Evolutionary conservation across 495 filamentous ascomycete species (phyloP).

Genomic region (Aspergillus asperescens): DNA sequence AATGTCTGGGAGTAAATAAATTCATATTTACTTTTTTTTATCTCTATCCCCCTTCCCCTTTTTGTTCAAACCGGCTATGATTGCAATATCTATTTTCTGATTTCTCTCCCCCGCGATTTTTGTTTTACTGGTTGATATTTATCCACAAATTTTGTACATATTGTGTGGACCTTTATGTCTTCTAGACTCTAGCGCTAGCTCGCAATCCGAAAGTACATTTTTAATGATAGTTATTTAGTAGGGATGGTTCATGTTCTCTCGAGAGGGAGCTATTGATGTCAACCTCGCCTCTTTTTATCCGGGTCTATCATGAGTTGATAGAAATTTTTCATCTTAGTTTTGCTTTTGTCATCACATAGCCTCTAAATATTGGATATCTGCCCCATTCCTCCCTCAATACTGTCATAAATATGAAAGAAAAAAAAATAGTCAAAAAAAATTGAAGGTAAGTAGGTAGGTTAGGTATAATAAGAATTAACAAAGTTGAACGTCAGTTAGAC

Average conservation of each 20-base stretch:
- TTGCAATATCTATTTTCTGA: neutral
- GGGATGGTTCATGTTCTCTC: neutral
- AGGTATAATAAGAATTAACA: too few relatives aligned
- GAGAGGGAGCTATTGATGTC: too few relatives aligned
- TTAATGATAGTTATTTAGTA: slow-evolving; percentile 2
- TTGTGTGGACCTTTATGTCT: slow-evolving; percentile 7
- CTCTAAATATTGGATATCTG: too few relatives aligned
- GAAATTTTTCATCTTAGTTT: neutral
- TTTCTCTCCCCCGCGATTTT: neutral
- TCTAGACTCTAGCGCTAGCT: slow-evolving; percentile 13
- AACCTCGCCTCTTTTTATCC: neutral
- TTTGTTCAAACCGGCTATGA: slow-evolving; percentile 1
- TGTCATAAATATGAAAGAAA: too few relatives aligned
- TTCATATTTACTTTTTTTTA: neutral
- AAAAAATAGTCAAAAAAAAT: neutral
- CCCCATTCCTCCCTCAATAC: too few relatives aligned
- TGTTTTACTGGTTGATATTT: neutral
- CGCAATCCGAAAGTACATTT: slow-evolving; percentile 5
- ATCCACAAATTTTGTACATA: slow-evolving; percentile 1
- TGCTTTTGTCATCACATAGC: neutral
- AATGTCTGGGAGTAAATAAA: slow-evolving; percentile 76
- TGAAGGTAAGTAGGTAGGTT: too few relatives aligned
- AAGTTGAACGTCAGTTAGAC: too few relatives aligned
- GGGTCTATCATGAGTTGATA: neutral
- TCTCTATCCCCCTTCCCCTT: too few relatives aligned